Percentiles rank a stretch among this genome's conserved stretches.
phyloP scores from a whole-genome alignment of 1,284 basidiomycete species.

The Bjerkandera adusta region DNA sequence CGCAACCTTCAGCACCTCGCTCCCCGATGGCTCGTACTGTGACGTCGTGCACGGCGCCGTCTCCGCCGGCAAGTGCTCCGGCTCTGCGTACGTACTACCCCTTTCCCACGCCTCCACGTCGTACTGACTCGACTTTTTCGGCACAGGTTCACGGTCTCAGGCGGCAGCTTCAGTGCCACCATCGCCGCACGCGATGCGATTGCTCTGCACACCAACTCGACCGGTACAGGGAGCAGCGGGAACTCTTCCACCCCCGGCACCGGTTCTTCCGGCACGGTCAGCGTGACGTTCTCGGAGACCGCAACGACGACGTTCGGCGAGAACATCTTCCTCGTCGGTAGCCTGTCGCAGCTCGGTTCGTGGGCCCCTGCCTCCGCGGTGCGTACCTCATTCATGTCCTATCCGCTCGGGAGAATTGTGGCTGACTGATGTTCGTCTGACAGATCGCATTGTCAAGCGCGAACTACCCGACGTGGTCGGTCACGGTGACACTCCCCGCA shows the following conservation, averaged over 20 bases:
- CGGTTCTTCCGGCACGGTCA: conserved; percentile 27
- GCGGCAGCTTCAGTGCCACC: conserved; percentile 50
- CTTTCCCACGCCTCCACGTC: no score
- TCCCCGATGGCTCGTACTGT: conserved; percentile 60
- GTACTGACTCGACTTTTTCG: background rate
- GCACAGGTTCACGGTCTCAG: conserved; percentile 47
- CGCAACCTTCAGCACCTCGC: conserved; percentile 49
- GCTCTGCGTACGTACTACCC: conserved; percentile 39
- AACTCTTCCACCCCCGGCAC: conserved; percentile 15
- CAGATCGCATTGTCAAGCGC: conserved; percentile 54
- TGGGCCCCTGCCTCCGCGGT: conserved; percentile 51
- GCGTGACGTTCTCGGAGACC: conserved; percentile 50
- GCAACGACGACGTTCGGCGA: conserved; percentile 57
- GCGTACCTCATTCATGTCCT: conserved; percentile 17
- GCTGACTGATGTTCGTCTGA: background rate
- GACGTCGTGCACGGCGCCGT: conserved; percentile 55
- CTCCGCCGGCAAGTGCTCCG: conserved; percentile 43
- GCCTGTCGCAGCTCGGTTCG: conserved; percentile 48
- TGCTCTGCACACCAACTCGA: conserved; percentile 54
- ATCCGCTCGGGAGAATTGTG: background rate
- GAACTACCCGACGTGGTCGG: conserved; percentile 56
- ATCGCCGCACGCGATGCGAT: conserved; percentile 54
- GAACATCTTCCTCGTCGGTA: conserved; percentile 61
- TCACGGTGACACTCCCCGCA: conserved; percentile 46
- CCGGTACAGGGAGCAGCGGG: conserved; percentile 5